Evolutionary conservation across 2,329 filamentous ascomycete species (phyloP).

Genomic region (Venturia nashicola): DNA sequence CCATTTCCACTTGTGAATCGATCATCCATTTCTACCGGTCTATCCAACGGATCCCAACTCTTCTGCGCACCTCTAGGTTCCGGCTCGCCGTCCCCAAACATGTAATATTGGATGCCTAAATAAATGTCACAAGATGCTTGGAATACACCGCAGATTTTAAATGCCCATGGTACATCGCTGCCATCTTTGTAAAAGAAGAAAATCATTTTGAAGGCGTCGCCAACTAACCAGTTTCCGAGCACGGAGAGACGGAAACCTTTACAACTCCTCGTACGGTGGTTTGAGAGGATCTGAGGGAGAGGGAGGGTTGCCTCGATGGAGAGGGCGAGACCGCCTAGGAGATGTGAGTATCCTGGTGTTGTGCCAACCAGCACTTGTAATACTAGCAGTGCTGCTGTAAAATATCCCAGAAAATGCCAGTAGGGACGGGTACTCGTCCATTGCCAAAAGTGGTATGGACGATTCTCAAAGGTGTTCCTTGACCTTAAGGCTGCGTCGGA

Average conservation of each 20-base stretch:
- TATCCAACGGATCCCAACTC: neutral
- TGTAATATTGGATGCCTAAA: conserved; percentile 61
- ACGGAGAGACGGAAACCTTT: conserved; percentile 68
- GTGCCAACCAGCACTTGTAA: conserved; percentile 57
- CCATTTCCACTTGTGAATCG: neutral
- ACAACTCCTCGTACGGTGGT: conserved; percentile 55
- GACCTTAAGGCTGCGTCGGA: conserved; percentile 17
- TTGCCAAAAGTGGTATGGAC: conserved; percentile 74
- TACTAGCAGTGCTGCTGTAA: conserved; percentile 47
- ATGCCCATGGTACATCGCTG: conserved; percentile 55
- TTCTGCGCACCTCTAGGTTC: neutral
- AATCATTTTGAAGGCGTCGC: conserved; percentile 72
- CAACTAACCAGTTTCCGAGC: conserved; percentile 63
- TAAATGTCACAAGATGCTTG: conserved; percentile 66
- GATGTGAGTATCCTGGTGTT: conserved; percentile 44
- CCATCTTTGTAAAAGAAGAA: conserved; percentile 60
- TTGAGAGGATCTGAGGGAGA: conserved; percentile 64
- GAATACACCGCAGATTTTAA: conserved; percentile 73
- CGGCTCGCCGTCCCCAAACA: conserved; percentile 47
- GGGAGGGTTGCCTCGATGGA: conserved; percentile 72
- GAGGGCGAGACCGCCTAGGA: conserved; percentile 65
- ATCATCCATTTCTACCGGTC: neutral
- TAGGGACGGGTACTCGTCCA: conserved; percentile 67
- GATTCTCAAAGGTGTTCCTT: conserved; percentile 17
- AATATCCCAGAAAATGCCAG: conserved; percentile 65